Conservation (phyloP, 306 rosid species). For the Canavalia ensiformis region DNA sequence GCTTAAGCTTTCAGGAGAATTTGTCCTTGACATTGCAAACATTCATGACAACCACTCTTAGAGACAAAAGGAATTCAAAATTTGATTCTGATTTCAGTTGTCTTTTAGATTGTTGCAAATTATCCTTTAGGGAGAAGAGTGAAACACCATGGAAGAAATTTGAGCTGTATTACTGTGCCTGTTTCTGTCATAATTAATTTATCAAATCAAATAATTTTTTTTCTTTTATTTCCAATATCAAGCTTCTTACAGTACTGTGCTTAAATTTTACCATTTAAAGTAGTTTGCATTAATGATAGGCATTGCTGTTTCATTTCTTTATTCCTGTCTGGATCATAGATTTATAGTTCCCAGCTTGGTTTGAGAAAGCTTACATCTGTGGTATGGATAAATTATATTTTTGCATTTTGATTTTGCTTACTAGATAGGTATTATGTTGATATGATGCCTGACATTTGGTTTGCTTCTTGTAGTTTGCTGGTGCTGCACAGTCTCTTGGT, state of each 20-base stretch:
- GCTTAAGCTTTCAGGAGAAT: not conserved
- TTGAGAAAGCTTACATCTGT: not conserved
- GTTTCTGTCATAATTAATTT: not conserved
- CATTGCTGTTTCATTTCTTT: constrained; percentile 21
- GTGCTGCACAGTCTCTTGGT: constrained; percentile 98
- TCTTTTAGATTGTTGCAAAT: not conserved
- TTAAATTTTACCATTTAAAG: constrained; percentile 7
- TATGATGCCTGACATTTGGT: constrained; percentile 35
- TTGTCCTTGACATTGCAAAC: not conserved
- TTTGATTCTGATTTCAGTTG: not conserved
- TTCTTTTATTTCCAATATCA: not conserved
- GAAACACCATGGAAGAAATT: not conserved
- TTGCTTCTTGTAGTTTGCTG: constrained; percentile 83
- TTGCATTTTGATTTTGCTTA: constrained; percentile 18
- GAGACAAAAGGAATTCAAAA: not conserved
- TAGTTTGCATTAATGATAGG: not conserved
- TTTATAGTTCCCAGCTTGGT: not conserved
- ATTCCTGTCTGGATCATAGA: not conserved
- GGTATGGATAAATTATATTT: not conserved
- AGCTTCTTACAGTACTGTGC: not conserved
- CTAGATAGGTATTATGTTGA: constrained; percentile 37
- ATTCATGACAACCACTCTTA: not conserved
- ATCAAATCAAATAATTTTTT: not conserved
- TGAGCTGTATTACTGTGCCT: not conserved
- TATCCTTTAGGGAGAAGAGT: not conserved